Evolutionary conservation across 768 basidiomycete species (phyloP), one percentile per base, ranked within the genome.

Genomic region (Trametes elegans): DNA sequence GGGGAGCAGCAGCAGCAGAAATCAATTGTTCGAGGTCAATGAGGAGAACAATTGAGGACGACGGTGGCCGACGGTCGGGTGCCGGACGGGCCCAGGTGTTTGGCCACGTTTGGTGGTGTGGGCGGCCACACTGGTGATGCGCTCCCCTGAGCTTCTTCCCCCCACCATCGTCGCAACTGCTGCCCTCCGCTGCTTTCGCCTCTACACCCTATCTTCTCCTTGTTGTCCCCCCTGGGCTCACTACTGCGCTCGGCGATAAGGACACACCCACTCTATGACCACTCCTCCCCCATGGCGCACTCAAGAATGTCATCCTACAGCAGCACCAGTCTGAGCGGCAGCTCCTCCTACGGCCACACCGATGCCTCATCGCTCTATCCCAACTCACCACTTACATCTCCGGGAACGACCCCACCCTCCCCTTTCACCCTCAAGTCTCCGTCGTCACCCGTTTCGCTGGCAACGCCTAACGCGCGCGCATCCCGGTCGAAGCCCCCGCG

Each of bases 261-360:
- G 51, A 38, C 42, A 21, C 26, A 11, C 42, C 11, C 31, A 19
- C 44, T 45, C 51, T 53, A 53, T 53, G 51, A 44, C 51, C 34
- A 52, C 29, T 5, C 31, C 23, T 31, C 14, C 27, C n/a, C 3
- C 16, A 6, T 31, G 18, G 36, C 39, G 32, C 43, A 46, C 18
- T 18, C 45, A 31, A 44, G 42, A 44, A 59, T 59, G 57, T 59
- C 57, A 42, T 54, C 57, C 28, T 59, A 59, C 52, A 59, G 52
- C 52, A 54, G 53, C 49, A 44, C 52, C 57, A 59, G 57, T 50
- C 48, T 59, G 38, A 59, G 57, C 52, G 52, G 57, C 34, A 28
- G 42, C 51, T 53, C 51, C 18, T 29, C 7, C 38, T 54, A 54
- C 42, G 48, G 43, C 18, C 57, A 34, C 16, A 48, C 57, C 52